These are phyloP conservation scores for Colletotrichum nymphaeae DNA, from an alignment of 2,329 filamentous ascomycete species.

Conservation along the genomic window DNA sequence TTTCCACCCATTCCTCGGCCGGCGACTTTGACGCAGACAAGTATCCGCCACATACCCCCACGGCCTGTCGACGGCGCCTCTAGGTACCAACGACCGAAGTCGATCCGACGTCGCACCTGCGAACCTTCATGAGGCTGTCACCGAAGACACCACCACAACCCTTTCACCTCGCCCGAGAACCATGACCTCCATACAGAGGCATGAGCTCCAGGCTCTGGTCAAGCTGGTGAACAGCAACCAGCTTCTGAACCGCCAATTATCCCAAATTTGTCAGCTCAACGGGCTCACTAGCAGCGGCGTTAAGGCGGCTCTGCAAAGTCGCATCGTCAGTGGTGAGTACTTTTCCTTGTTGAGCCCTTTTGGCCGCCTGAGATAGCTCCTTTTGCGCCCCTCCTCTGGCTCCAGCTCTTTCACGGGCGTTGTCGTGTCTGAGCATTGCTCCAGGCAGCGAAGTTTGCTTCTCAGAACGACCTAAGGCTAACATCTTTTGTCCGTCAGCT, in stretches of 20 bases:
- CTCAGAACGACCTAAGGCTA: conserved; percentile 4
- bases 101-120: conserved; percentile 26
- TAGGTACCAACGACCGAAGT: conserved; percentile 9
- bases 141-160: conserved; percentile 19
- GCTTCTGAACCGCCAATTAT: conserved; percentile 73
- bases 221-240: conserved; percentile 55
- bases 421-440: neutral
- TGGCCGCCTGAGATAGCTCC: conserved; percentile 40
- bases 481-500: conserved; percentile 44
- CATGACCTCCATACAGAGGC: conserved; percentile 45
- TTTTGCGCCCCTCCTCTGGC: conserved; percentile 22
- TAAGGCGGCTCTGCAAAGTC: conserved; percentile 83
- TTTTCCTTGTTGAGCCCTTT: neutral
- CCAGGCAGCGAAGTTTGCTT: neutral
- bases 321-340: conserved; percentile 80
- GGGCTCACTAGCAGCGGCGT: conserved; percentile 82
- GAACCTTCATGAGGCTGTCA: conserved; percentile 37
- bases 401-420: conserved; percentile 26
- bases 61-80: neutral
- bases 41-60: neutral
- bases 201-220: conserved; percentile 59
- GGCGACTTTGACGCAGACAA: neutral
- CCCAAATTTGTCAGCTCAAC: conserved; percentile 80
- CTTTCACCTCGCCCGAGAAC: conserved; percentile 28
- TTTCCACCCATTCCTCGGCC: neutral